Percentiles rank a stretch among this genome's conserved stretches.
Conservation (phyloP, 495 filamentous ascomycete genomes). For the Penicillium taxi region DNA sequence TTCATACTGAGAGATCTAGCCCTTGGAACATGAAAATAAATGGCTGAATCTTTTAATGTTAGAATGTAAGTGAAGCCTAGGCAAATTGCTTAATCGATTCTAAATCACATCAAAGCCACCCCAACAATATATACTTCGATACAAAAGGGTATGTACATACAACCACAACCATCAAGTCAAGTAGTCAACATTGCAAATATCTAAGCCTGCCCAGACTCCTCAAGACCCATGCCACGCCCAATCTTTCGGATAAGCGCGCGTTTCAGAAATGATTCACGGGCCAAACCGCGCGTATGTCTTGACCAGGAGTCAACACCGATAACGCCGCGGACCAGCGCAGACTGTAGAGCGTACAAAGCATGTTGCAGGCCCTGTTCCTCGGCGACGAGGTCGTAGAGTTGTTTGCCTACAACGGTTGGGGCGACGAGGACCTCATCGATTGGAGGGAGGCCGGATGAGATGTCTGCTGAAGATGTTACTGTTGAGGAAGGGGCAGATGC, state of each 20-base stretch:
- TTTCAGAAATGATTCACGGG: slow-evolving; percentile 84
- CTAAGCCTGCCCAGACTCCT: slow-evolving; percentile 16
- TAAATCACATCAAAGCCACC: no score
- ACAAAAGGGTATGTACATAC: no score
- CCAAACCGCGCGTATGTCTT: slow-evolving; percentile 68
- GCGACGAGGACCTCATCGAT: slow-evolving; percentile 92
- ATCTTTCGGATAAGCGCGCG: slow-evolving; percentile 88
- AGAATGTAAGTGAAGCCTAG: no score
- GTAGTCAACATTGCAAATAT: neutral
- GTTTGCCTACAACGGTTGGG: slow-evolving; percentile 83
- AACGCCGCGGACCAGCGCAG: slow-evolving; percentile 72
- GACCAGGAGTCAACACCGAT: slow-evolving; percentile 78
- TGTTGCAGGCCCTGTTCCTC: slow-evolving; percentile 81
- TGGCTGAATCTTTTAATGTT: no score
- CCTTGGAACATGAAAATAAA: no score
- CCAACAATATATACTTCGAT: no score
- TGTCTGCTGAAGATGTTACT: slow-evolving; percentile 5
- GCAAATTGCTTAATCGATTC: no score
- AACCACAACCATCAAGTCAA: no score
- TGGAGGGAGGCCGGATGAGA: slow-evolving; percentile 43
- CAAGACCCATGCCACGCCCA: slow-evolving; percentile 70
- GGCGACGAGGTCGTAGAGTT: slow-evolving; percentile 79
- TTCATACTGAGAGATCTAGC: no score
- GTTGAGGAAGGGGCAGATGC: slow-evolving; percentile 14
- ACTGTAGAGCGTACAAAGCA: slow-evolving; percentile 74